A percentile compares a stretch with the other conserved stretches of the same genome.
Evolutionary conservation across 2,329 filamentous ascomycete species (phyloP).

Genomic region (Fusarium sp.): DNA sequence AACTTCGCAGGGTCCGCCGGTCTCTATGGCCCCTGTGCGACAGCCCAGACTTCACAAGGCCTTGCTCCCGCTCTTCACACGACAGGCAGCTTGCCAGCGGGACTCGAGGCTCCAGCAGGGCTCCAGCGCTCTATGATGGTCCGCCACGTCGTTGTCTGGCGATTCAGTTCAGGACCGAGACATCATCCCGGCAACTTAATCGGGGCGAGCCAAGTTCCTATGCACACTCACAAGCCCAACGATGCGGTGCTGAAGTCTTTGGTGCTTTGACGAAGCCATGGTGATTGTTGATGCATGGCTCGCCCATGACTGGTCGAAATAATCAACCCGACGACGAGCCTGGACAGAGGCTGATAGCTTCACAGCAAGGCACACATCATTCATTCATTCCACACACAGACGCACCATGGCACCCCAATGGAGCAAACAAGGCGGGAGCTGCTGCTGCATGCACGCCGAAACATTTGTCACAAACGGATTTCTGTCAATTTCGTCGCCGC

Average conservation of each 20-base stretch:
- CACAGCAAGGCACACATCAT: not conserved
- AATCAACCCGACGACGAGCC: not conserved
- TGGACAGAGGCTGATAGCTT: not conserved
- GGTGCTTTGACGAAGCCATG: constrained; percentile 8
- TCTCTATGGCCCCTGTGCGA: constrained; percentile 15
- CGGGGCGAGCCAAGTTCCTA: constrained; percentile 10
- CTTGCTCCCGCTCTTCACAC: constrained; percentile 11
- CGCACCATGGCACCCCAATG: not conserved
- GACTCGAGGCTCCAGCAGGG: constrained; percentile 14
- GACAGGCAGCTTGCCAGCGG: constrained; percentile 14
- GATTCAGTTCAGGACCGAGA: constrained; percentile 32
- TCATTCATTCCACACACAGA: not conserved
- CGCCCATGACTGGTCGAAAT: not conserved
- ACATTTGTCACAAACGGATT: not conserved
- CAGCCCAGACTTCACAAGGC: constrained; percentile 13
- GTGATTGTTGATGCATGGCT: not conserved
- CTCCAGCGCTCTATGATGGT: constrained; percentile 23
- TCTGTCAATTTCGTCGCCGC: not conserved
- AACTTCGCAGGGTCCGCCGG: constrained; percentile 11
- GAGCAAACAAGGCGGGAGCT: not conserved
- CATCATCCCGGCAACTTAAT: constrained; percentile 14
- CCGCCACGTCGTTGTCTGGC: constrained; percentile 37
- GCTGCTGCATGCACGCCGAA: not conserved
- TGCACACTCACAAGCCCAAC: constrained; percentile 4
- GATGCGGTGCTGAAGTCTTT: not conserved